These are phyloP conservation scores for Mortierella alpina DNA, from an alignment of 192 early-diverging fungal genomes.

Conservation along the genomic window DNA sequence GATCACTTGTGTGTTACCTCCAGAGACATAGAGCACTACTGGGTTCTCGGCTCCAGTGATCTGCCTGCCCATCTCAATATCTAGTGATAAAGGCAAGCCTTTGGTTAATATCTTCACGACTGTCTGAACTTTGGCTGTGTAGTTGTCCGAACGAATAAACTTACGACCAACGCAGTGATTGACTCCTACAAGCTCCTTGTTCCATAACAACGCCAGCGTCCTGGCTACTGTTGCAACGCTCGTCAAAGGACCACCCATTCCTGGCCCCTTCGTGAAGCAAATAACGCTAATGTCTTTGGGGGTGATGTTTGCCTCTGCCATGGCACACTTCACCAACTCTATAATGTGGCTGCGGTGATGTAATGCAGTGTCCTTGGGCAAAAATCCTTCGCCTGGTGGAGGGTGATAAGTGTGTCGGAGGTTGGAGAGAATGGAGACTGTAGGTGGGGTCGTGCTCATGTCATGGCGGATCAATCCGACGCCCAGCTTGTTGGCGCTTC, in stretches of 20 bases:
- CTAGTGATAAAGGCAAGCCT: slow-evolving; percentile 24
- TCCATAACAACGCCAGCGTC: slow-evolving; percentile 92
- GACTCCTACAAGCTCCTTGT: slow-evolving; percentile 91
- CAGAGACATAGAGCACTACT: slow-evolving; percentile 96
- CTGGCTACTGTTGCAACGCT: slow-evolving; percentile 93
- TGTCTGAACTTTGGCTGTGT: neutral
- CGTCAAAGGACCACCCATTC: slow-evolving; percentile 96
- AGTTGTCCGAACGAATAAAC: slow-evolving; percentile 4
- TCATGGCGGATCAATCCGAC: slow-evolving; percentile 92
- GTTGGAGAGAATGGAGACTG: slow-evolving; percentile 85
- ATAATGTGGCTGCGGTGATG: slow-evolving; percentile 90
- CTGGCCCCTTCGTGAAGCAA: slow-evolving; percentile 98
- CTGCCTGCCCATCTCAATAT: slow-evolving; percentile 99
- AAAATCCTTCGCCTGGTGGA: slow-evolving; percentile 95
- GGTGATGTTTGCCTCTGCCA: slow-evolving; percentile 79
- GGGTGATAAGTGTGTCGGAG: slow-evolving; percentile 95
- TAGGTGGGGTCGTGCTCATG: slow-evolving; percentile 60
- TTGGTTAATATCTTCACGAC: neutral
- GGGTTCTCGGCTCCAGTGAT: slow-evolving; percentile 96
- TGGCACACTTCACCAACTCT: slow-evolving; percentile 77
- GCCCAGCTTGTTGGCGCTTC: slow-evolving; percentile 97
- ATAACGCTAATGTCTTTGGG: slow-evolving; percentile 87
- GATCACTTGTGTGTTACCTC: slow-evolving; percentile 99
- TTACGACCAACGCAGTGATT: slow-evolving; percentile 98
- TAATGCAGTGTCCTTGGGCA: slow-evolving; percentile 92